phyloP scores from a whole-genome alignment of 495 filamentous ascomycete species.

The Hypomontagnella submonticulosa region DNA sequence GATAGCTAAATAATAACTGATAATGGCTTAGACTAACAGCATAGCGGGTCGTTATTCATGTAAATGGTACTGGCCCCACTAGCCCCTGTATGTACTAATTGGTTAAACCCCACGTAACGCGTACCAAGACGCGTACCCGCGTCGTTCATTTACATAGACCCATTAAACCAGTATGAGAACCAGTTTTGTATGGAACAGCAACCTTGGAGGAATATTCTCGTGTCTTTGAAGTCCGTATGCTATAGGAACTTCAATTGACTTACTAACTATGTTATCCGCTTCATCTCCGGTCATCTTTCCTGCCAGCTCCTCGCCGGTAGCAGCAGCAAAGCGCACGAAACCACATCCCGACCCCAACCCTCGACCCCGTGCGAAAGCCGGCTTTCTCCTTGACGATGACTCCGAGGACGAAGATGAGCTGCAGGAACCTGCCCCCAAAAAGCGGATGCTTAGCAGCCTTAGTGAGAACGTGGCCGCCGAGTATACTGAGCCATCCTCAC shows the following conservation, averaged over 20 bases:
- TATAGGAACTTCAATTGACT: slow-evolving; percentile 22
- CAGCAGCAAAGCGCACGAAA: slow-evolving; percentile 60
- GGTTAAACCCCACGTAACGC: slow-evolving; percentile 29
- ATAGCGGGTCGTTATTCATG: too few species aligned
- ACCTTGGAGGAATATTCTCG: slow-evolving; percentile 3
- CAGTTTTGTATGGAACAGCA: neutral
- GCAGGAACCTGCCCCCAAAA: slow-evolving; percentile 42
- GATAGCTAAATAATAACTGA: too few species aligned
- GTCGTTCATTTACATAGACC: slow-evolving; percentile 29
- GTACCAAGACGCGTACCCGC: slow-evolving; percentile 30
- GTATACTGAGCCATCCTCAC: slow-evolving; percentile 31
- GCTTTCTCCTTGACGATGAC: slow-evolving; percentile 58
- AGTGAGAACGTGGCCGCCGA: slow-evolving; percentile 16
- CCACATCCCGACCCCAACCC: slow-evolving; percentile 50
- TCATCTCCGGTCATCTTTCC: slow-evolving; percentile 72
- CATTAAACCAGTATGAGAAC: neutral
- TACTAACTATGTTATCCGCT: slow-evolving; percentile 67
- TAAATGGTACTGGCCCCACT: too few species aligned
- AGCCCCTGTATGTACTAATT: neutral
- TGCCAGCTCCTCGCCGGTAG: slow-evolving; percentile 60
- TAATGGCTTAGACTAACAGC: too few species aligned
- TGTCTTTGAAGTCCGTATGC: slow-evolving; percentile 9
- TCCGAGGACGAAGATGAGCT: slow-evolving; percentile 43
- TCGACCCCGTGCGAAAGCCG: slow-evolving; percentile 51
- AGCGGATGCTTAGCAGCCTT: slow-evolving; percentile 43